These are phyloP conservation scores for Monosporascus sp. DNA, from an alignment of 2,329 filamentous ascomycete species.

Conservation along the genomic window DNA sequence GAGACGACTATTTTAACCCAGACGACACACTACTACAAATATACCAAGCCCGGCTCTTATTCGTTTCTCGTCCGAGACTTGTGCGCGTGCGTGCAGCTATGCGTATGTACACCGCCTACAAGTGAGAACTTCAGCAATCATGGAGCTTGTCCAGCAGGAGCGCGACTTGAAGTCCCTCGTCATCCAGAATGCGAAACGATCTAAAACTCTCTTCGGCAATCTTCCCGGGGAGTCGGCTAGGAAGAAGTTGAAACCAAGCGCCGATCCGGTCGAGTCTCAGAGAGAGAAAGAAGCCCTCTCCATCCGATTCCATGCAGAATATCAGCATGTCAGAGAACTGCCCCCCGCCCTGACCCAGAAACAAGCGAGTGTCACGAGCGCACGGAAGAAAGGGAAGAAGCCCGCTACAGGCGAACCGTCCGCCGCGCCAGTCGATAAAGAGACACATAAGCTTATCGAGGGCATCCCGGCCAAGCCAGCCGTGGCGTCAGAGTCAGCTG, in stretches of 20 bases:
- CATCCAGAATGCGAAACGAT: slow-evolving; percentile 24
- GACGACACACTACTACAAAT: too few relatives aligned
- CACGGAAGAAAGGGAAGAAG: slow-evolving; percentile 24
- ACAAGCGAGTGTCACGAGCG: slow-evolving; percentile 26
- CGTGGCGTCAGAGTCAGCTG: slow-evolving; percentile 21
- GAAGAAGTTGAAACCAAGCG: slow-evolving; percentile 23
- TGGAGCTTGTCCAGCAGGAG: slow-evolving; percentile 17
- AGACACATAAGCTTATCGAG: slow-evolving; percentile 64
- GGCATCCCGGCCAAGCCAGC: slow-evolving; percentile 46
- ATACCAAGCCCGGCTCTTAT: too few relatives aligned
- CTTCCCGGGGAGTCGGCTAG: slow-evolving; percentile 16
- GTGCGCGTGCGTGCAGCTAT: too few relatives aligned
- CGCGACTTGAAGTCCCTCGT: slow-evolving; percentile 24
- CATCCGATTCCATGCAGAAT: slow-evolving; percentile 28
- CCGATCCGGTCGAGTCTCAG: slow-evolving; percentile 19
- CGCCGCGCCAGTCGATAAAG: slow-evolving; percentile 31
- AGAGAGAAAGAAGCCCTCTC: slow-evolving; percentile 25
- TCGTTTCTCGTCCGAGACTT: too few relatives aligned
- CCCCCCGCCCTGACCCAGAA: slow-evolving; percentile 30
- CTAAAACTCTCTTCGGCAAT: slow-evolving; percentile 24
- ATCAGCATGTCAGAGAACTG: slow-evolving; percentile 22
- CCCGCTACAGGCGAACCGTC: slow-evolving; percentile 18
- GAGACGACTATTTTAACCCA: too few relatives aligned
- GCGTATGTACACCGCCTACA: too few relatives aligned
- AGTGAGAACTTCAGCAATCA: slow-evolving; percentile 1